Evolutionary conservation across 495 filamentous ascomycete species (phyloP).

Genomic region (Letharia columbiana): DNA sequence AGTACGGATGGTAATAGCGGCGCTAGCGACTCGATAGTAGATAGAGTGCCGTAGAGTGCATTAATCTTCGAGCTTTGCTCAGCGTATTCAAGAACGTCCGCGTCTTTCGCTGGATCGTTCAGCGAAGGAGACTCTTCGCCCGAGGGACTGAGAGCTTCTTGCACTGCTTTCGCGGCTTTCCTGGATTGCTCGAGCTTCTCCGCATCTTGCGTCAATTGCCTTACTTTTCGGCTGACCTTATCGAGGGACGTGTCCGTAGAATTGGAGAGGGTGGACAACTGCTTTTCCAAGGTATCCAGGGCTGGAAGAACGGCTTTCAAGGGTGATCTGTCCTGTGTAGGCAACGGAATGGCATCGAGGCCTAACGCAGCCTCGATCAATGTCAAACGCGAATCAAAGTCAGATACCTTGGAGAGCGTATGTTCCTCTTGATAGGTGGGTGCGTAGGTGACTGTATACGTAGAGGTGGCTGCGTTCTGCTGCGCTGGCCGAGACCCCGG

Average conservation of each 20-base stretch:
- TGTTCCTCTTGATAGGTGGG: constrained; percentile 52
- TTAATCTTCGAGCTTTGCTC: constrained; percentile 82
- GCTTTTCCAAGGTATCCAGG: constrained; percentile 66
- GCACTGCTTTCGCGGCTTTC: constrained; percentile 56
- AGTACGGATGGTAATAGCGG: constrained; percentile 80
- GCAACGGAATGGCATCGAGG: constrained; percentile 57
- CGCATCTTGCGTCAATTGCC: constrained; percentile 55
- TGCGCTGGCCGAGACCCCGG: constrained; percentile 16
- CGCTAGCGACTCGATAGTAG: constrained; percentile 78
- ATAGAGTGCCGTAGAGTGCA: constrained; percentile 79
- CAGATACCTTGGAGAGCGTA: constrained; percentile 69
- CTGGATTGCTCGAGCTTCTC: constrained; percentile 67
- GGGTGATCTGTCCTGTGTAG: constrained; percentile 44
- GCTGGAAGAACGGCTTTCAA: constrained; percentile 66
- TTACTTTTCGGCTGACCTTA: constrained; percentile 16
- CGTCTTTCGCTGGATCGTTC: background rate
- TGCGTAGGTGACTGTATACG: constrained; percentile 48
- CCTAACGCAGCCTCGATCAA: constrained; percentile 76
- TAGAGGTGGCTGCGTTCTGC: constrained; percentile 19
- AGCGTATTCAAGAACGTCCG: constrained; percentile 17
- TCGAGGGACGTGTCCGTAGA: constrained; percentile 48
- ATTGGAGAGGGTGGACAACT: constrained; percentile 55
- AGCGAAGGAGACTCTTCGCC: constrained; percentile 2
- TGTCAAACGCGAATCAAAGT: constrained; percentile 75
- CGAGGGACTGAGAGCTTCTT: constrained; percentile 8